Percentiles rank a stretch among this genome's conserved stretches.
These are phyloP conservation scores for Jasminum sambac DNA, from an alignment of 257 asterid genomes.

Conservation along the genomic window DNA sequence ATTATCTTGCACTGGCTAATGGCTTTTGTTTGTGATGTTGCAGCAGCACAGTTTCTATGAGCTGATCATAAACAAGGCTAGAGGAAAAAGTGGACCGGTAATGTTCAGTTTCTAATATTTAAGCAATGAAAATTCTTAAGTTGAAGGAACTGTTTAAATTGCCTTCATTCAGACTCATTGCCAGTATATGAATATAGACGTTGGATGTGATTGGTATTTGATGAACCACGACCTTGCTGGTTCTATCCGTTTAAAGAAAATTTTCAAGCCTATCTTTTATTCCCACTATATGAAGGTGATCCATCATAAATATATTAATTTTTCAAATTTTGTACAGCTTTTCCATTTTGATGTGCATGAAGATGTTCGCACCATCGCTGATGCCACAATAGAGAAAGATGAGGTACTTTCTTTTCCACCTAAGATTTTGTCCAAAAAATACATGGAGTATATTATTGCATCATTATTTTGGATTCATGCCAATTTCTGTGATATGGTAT, in stretches of 20 bases:
- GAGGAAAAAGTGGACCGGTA: constrained; percentile 99
- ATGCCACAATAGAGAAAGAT: constrained; percentile 95
- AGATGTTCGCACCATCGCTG: constrained; percentile 96
- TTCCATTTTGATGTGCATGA: constrained; percentile 99
- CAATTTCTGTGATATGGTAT: not conserved
- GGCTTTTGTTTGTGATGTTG: constrained; percentile 26
- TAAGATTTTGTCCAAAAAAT: constrained; percentile 7
- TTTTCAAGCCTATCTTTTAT: not conserved
- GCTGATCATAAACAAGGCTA: constrained; percentile 92
- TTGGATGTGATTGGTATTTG: not conserved
- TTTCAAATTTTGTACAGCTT: constrained; percentile 51
- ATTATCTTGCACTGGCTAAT: not conserved
- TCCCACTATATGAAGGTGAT: not conserved
- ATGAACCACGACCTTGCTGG: not conserved
- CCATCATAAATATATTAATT: not conserved
- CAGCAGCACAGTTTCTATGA: constrained; percentile 99
- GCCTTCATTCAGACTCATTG: not conserved
- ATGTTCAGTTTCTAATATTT: constrained; percentile 32
- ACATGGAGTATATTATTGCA: not conserved
- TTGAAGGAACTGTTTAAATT: not conserved
- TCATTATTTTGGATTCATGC: constrained; percentile 1
- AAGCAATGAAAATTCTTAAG: not conserved
- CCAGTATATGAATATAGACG: not conserved
- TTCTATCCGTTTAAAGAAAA: not conserved
- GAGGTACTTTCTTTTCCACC: constrained; percentile 56